These are phyloP conservation scores for Pulveroboletus sp. DNA, from an alignment of 768 basidiomycete species.

Conservation along the genomic window DNA sequence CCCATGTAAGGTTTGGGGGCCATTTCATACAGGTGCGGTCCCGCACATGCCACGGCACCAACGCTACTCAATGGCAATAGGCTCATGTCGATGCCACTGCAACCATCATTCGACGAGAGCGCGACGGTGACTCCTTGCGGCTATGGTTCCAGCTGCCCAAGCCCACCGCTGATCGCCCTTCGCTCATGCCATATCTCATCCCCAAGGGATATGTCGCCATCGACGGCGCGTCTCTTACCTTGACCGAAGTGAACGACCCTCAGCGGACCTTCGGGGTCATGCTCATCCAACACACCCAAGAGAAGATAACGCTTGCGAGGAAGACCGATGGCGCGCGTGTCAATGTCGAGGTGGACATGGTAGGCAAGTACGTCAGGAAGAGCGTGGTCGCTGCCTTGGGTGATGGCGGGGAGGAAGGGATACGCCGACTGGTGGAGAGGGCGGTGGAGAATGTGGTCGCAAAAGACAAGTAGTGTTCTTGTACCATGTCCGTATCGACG, in stretches of 20 bases:
- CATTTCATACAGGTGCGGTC: slow-evolving; percentile 91
- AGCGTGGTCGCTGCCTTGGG: slow-evolving; percentile 67
- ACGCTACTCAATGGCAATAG: slow-evolving; percentile 35
- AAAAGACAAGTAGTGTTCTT: slow-evolving; percentile 26
- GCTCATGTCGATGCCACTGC: slow-evolving; percentile 94
- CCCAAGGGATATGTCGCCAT: slow-evolving; percentile 93
- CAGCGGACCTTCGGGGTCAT: slow-evolving; percentile 76
- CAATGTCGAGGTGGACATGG: slow-evolving; percentile 94
- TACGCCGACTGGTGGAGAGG: slow-evolving; percentile 50
- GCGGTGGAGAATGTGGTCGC: slow-evolving; percentile 54
- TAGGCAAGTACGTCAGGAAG: slow-evolving; percentile 88
- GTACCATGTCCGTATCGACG: too few species aligned
- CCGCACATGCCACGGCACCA: neutral
- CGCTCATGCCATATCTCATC: slow-evolving; percentile 77
- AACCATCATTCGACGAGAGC: slow-evolving; percentile 53
- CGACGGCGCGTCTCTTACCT: slow-evolving; percentile 89
- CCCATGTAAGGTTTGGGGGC: slow-evolving; percentile 88
- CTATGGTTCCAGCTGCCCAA: slow-evolving; percentile 73
- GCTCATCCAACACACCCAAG: slow-evolving; percentile 93
- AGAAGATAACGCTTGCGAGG: slow-evolving; percentile 72
- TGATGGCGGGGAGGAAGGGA: slow-evolving; percentile 44
- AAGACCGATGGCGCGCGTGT: slow-evolving; percentile 78
- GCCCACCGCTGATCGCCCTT: slow-evolving; percentile 51
- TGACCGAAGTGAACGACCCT: slow-evolving; percentile 71
- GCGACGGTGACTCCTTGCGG: slow-evolving; percentile 87